A percentile compares a stretch with the other conserved stretches of the same genome.
Evolutionary conservation across 176 grass and related monocot species (phyloP).

Genomic region (Aegilops longissima): DNA sequence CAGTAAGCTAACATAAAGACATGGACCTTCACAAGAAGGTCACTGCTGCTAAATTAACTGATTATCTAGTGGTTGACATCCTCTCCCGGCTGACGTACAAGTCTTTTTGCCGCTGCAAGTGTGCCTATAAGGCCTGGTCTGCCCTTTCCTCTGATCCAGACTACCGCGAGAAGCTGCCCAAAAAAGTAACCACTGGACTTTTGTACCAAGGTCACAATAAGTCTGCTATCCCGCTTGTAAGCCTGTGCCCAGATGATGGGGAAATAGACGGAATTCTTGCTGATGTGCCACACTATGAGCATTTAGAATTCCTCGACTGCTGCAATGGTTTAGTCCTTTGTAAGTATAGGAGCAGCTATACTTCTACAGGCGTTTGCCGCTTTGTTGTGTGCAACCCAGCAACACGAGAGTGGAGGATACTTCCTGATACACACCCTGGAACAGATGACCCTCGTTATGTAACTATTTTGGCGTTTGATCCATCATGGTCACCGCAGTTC

Average conservation of each 20-base stretch:
- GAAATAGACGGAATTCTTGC: conserved; percentile 1
- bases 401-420: conserved; percentile 19
- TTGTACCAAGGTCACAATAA: not conserved
- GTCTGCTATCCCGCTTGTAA: conserved; percentile 5
- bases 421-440: conserved; percentile 2
- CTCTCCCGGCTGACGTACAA: not conserved
- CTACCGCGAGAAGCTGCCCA: conserved; percentile 28
- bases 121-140: conserved; percentile 2
- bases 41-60: not conserved
- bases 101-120: not conserved
- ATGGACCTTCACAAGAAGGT: not conserved
- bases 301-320: conserved; percentile 32
- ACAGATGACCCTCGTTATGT: not conserved
- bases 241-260: not conserved
- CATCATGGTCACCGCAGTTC: conserved; percentile 34
- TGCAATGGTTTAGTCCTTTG: conserved; percentile 61
- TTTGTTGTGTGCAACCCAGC: conserved; percentile 45
- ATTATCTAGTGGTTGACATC: conserved; percentile 7
- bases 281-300: conserved; percentile 30
- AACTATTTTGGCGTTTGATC: conserved; percentile 28
- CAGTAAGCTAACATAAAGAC: not conserved
- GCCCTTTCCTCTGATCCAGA: not conserved
- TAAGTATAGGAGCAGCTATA: not conserved
- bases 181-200: conserved; percentile 29
- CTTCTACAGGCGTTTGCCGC: not conserved